Evolutionary conservation across 495 filamentous ascomycete genomes (phyloP).

Genomic region (Rostrohypoxylon terebratum): DNA sequence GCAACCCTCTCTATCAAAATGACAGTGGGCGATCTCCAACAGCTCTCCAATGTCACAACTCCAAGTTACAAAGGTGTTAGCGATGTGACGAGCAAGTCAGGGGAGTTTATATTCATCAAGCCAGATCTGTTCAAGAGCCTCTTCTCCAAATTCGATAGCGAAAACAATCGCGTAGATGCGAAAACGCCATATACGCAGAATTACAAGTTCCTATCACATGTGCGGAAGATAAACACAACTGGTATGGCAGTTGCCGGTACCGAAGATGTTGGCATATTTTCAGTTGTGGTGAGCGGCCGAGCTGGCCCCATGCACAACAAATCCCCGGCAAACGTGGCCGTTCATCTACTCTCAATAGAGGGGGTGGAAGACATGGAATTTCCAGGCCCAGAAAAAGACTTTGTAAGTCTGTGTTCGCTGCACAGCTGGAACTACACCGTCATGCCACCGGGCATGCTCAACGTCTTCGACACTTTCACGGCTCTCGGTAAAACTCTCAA

Average conservation of each 20-base stretch:
- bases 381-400: neutral
- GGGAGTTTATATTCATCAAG: conserved; percentile 44
- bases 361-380: conserved; percentile 40
- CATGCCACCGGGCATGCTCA: conserved; percentile 52
- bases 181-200: conserved; percentile 33
- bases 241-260: conserved; percentile 52
- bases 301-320: conserved; percentile 48
- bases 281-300: conserved; percentile 53
- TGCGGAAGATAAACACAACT: conserved; percentile 55
- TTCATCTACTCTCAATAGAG: conserved; percentile 58
- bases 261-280: conserved; percentile 51
- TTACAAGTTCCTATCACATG: conserved; percentile 58
- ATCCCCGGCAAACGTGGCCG: conserved; percentile 27
- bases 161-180: neutral
- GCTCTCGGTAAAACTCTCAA: conserved; percentile 30
- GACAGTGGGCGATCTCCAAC: conserved; percentile 26
- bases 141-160: conserved; percentile 24
- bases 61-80: neutral
- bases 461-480: conserved; percentile 45
- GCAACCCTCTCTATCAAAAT: conserved; percentile 33
- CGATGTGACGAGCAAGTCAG: neutral
- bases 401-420: conserved; percentile 56
- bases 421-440: conserved; percentile 60
- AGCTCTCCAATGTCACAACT: conserved; percentile 14
- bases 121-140: conserved; percentile 44